Conservation (phyloP, 345 rosid genomes). For the Hibiscus tridactylites region DNA sequence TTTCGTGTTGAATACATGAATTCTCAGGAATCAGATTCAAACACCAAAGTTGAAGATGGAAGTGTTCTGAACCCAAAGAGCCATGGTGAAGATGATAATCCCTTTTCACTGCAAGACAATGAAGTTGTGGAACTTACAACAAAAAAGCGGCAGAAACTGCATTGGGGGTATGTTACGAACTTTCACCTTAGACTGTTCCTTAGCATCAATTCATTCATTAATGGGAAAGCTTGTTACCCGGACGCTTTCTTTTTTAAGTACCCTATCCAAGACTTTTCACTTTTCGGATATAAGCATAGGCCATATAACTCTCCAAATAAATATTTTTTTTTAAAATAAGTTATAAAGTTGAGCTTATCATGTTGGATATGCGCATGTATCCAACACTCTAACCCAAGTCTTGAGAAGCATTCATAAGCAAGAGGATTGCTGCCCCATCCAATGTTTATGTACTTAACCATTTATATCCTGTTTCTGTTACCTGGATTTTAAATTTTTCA, state of each 20-base stretch:
- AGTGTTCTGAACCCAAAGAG: slow-evolving; percentile 10
- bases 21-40: slow-evolving; percentile 14
- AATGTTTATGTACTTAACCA: background rate
- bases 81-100: slow-evolving; percentile 6
- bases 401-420: background rate
- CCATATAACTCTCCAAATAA: background rate
- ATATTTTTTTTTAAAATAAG: background rate
- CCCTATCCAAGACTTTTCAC: background rate
- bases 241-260: background rate
- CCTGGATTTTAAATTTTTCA: background rate
- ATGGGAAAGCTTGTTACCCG: background rate
- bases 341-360: background rate
- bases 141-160: slow-evolving; percentile 48
- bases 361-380: background rate
- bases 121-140: slow-evolving; percentile 11
- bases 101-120: slow-evolving; percentile 15
- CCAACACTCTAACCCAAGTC: background rate
- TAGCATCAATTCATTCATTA: background rate
- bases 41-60: slow-evolving; percentile 13
- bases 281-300: background rate
- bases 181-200: background rate
- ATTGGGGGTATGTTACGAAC: slow-evolving; percentile 52
- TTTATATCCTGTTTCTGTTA: background rate
- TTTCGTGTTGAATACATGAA: slow-evolving; percentile 8
- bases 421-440: background rate